Evolutionary conservation across 2,329 filamentous ascomycete species (phyloP).

Genomic region (Mycosphaerella sp.): DNA sequence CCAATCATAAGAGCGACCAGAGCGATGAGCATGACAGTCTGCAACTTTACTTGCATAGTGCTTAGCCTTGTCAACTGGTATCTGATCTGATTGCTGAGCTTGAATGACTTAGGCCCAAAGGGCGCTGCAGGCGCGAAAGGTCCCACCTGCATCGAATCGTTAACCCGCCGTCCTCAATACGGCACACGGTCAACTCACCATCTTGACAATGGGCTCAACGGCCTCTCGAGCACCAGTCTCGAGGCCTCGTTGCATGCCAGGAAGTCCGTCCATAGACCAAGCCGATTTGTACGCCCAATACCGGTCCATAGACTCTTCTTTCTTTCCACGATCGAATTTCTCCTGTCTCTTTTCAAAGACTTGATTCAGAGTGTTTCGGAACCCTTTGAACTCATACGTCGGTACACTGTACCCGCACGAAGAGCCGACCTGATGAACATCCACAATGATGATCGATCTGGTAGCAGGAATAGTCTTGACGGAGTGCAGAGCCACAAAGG

Average conservation of each 20-base stretch:
- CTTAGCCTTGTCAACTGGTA: slow-evolving; percentile 16
- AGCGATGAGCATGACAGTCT: slow-evolving; percentile 15
- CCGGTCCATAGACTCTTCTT: slow-evolving; percentile 39
- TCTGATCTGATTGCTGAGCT: slow-evolving; percentile 16
- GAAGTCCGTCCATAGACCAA: slow-evolving; percentile 41
- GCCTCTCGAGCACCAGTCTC: slow-evolving; percentile 34
- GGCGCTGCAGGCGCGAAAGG: slow-evolving; percentile 19
- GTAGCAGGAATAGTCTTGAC: slow-evolving; percentile 36
- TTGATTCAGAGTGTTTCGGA: slow-evolving; percentile 38
- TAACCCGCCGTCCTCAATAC: not conserved
- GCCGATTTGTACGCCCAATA: slow-evolving; percentile 39
- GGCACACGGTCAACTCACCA: slow-evolving; percentile 27
- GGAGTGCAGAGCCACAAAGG: slow-evolving; percentile 33
- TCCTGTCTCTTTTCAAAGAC: slow-evolving; percentile 38
- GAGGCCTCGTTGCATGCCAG: slow-evolving; percentile 39
- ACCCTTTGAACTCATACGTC: slow-evolving; percentile 41
- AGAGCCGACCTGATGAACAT: slow-evolving; percentile 41
- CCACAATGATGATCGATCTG: slow-evolving; percentile 38
- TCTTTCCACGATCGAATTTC: slow-evolving; percentile 34
- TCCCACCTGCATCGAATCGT: slow-evolving; percentile 8
- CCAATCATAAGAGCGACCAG: slow-evolving; percentile 17
- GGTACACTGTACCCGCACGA: slow-evolving; percentile 42
- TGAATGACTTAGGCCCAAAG: slow-evolving; percentile 19
- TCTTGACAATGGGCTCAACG: slow-evolving; percentile 41
- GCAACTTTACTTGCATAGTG: slow-evolving; percentile 10